Evolutionary conservation across 1,284 basidiomycete species (phyloP).

Genomic region (Trichosporon asahii): DNA sequence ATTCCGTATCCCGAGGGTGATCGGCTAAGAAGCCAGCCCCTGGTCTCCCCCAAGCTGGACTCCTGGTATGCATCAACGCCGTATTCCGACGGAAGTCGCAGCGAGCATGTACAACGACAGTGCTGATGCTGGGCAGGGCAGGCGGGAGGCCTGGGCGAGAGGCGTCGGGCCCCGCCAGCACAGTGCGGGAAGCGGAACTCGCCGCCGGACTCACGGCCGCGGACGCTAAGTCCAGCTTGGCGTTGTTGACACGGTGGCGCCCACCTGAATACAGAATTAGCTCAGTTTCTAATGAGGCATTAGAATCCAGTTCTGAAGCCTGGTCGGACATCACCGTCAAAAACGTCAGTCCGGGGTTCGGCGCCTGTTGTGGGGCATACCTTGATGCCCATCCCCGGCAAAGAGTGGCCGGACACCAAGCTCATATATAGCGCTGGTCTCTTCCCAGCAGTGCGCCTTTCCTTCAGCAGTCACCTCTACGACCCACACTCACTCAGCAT

Average conservation of each 20-base stretch:
- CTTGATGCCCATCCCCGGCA: conserved; percentile 3
- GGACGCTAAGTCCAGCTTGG: background rate
- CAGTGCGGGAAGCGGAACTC: background rate
- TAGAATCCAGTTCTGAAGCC: background rate
- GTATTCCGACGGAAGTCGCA: background rate
- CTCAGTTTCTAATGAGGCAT: background rate
- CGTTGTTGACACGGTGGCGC: background rate
- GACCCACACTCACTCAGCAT: conserved; percentile 24
- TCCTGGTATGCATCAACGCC: background rate
- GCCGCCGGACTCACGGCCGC: conserved; percentile 2
- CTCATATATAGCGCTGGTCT: background rate
- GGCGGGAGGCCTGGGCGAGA: background rate
- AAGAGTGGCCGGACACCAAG: background rate
- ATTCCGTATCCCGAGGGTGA: background rate
- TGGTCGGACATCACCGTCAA: conserved; percentile 1
- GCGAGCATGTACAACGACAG: no score
- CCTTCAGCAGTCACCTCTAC: background rate
- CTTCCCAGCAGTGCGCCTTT: background rate
- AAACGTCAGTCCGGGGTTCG: background rate
- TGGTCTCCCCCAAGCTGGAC: background rate
- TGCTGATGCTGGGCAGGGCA: background rate
- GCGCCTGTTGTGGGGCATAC: conserved; percentile 5
- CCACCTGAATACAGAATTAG: background rate
- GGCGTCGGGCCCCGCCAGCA: background rate
- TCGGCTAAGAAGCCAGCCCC: background rate